These are phyloP conservation scores for Cenchrus americanus DNA, from an alignment of 176 grass and related monocot species.

Conservation along the genomic window DNA sequence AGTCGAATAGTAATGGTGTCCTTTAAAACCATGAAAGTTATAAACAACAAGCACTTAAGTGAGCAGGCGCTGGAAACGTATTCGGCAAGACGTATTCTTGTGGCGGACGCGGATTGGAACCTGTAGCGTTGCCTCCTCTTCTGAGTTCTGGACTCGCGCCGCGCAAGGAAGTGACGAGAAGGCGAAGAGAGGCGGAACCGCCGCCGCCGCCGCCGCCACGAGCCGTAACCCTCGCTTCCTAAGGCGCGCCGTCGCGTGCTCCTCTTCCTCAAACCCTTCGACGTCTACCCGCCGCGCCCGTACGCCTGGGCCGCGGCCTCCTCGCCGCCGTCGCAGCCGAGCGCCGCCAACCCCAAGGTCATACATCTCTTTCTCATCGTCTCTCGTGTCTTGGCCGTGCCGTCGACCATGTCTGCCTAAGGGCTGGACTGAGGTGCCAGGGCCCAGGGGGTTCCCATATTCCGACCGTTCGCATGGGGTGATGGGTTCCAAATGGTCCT, in stretches of 20 bases:
- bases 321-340: conserved; percentile 5
- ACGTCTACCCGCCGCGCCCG: conserved; percentile 60
- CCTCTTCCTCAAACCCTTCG: conserved; percentile 76
- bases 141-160: not conserved
- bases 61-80: not conserved
- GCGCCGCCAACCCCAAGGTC: conserved; percentile 61
- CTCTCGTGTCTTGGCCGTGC: not conserved
- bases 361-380: not conserved
- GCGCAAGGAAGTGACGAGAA: not conserved
- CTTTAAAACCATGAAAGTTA: no score
- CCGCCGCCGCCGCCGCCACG: not conserved
- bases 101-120: not conserved
- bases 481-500: not conserved
- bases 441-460: not conserved
- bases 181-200: not conserved
- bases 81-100: not conserved
- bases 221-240: not conserved
- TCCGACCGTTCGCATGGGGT: not conserved
- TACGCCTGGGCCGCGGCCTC: not conserved
- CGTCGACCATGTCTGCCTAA: not conserved
- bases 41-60: no score
- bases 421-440: not conserved
- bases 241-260: conserved; percentile 73
- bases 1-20: no score
- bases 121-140: not conserved